Evolutionary conservation across 2,329 filamentous ascomycete species (phyloP), one percentile per base, ranked within the genome.

Genomic region (Pyrenochaeta sp.): DNA sequence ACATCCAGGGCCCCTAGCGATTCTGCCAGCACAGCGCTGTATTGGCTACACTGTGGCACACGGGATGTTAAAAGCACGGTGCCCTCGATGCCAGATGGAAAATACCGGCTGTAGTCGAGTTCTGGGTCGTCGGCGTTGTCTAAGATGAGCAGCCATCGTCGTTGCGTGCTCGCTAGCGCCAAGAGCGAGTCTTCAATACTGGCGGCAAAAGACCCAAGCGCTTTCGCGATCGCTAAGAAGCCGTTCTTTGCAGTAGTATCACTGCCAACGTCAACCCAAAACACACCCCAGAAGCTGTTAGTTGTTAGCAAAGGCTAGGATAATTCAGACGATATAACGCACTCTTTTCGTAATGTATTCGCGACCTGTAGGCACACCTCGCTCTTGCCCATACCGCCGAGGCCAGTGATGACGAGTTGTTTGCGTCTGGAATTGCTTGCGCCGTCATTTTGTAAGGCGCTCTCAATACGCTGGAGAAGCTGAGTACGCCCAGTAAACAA

Each of bases 351-450:
- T 26, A 61, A 29, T 10, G 51, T 24, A 2, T 61, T 26, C 6
- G 60, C 55, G 13, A 68, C 32, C 29, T 62, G 56, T 3, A 69
- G 35, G 43, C 60, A 63, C n/a, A 68, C 31, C 35, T 71, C 66
- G 35, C 67, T 71, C 44, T 69, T 70, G 3, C 67, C 67, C 35
- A 55, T 24, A 7, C 53, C 65, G 13, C 62, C 67, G 8, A 67
- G 48, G 14, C 63, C 67, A 13, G 50, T 53, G 23, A 71, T 59
- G 20, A 67, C 60, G n/a, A 66, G 54, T 19, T 44, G 45, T 29
- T 46, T 60, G n/a, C n/a, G n/a, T n/a, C n/a, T n/a, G n/a, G n/a
- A n/a, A n/a, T n/a, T n/a, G n/a, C n/a, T n/a, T n/a, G n/a, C n/a
- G n/a, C n/a, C n/a, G n/a, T n/a, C n/a, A n/a, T n/a, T n/a, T n/a